These are phyloP conservation scores for Vaccinium darrowii DNA, from an alignment of 148 eudicot genomes.

Conservation along the genomic window DNA sequence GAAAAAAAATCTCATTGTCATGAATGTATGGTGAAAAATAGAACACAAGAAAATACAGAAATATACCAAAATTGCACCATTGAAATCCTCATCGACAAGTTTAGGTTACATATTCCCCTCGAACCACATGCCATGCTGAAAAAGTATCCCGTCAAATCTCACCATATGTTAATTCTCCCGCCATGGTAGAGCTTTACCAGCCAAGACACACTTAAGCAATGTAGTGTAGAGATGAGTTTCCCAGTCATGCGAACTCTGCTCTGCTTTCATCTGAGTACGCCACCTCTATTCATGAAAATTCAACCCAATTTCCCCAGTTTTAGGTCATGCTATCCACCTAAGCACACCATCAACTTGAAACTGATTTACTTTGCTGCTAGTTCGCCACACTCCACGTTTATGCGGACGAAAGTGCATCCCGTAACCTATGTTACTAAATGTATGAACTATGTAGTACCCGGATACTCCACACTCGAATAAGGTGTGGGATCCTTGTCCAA, in stretches of 20 bases:
- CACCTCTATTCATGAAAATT: not conserved
- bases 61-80: not conserved
- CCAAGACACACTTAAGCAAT: not conserved
- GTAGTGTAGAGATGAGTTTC: not conserved
- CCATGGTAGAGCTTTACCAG: not conserved
- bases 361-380: not conserved
- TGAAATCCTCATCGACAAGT: not conserved
- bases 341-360: not conserved
- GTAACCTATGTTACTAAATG: not conserved
- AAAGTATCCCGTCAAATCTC: not conserved
- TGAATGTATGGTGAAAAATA: not conserved
- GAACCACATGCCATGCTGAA: not conserved
- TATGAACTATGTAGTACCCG: not conserved
- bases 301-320: not conserved
- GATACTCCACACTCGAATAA: not conserved
- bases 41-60: not conserved
- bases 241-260: not conserved
- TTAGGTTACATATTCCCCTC: not conserved
- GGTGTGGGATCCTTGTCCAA: not conserved
- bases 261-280: not conserved
- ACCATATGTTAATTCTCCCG: not conserved
- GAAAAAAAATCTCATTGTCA: not conserved
- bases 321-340: not conserved
- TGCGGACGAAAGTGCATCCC: not conserved
- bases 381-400: not conserved